Evolutionary conservation across 2,329 filamentous ascomycete species (phyloP).

Genomic region (Mycosphaerelloides madeirae): DNA sequence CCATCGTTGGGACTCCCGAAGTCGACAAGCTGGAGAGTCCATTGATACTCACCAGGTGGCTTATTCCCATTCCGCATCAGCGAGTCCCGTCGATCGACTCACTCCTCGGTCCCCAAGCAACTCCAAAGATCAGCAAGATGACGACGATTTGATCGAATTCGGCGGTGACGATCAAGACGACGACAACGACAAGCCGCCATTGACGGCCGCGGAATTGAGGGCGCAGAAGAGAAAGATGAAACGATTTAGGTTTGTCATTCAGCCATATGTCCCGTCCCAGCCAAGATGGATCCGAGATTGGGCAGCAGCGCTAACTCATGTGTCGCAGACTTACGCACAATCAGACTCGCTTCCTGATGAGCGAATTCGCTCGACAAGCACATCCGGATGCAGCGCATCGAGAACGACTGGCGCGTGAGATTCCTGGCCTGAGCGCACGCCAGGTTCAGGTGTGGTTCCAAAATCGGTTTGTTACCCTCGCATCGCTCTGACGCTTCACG

Average conservation of each 20-base stretch:
- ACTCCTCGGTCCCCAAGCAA: slow-evolving; percentile 40
- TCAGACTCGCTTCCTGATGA: slow-evolving; percentile 96
- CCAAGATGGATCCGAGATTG: neutral
- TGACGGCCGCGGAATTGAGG: slow-evolving; percentile 46
- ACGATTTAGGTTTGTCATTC: slow-evolving; percentile 61
- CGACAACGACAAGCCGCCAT: slow-evolving; percentile 25
- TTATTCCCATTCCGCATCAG: slow-evolving; percentile 38
- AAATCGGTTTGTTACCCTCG: slow-evolving; percentile 64
- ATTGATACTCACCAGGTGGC: neutral
- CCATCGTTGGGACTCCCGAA: no score
- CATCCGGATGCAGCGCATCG: slow-evolving; percentile 89
- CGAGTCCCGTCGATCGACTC: slow-evolving; percentile 42
- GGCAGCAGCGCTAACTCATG: slow-evolving; percentile 12
- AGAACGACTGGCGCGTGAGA: slow-evolving; percentile 80
- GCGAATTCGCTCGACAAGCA: slow-evolving; percentile 90
- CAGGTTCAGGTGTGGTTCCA: slow-evolving; percentile 99
- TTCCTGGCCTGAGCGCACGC: slow-evolving; percentile 82
- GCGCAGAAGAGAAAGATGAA: slow-evolving; percentile 59
- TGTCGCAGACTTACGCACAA: slow-evolving; percentile 75
- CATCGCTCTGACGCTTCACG: neutral
- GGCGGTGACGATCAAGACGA: slow-evolving; percentile 31
- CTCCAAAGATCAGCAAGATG: slow-evolving; percentile 36
- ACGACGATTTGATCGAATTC: slow-evolving; percentile 37
- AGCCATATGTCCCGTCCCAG: neutral
- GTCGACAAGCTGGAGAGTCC: no score